phyloP scores from a whole-genome alignment of 2,329 filamentous ascomycete species.

The Trichoderma citrinoviride region DNA sequence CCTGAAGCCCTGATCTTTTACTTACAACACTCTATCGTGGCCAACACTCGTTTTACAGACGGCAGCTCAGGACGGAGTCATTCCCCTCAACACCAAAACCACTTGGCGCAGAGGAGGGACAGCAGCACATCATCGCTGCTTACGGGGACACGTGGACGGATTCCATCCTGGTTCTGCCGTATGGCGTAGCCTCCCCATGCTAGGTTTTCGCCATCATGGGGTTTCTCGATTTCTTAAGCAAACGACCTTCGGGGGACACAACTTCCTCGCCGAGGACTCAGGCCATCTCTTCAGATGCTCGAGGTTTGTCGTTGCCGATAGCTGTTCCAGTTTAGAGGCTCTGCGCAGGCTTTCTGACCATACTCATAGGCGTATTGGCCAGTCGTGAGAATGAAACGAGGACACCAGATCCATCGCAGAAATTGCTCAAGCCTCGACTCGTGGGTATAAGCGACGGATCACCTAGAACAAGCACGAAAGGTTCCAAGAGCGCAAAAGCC shows the following conservation, averaged over 20 bases:
- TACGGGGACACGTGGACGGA: neutral
- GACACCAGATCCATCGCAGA: constrained; percentile 11
- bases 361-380: neutral
- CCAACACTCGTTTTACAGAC: too few species aligned
- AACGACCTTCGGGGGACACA: constrained; percentile 16
- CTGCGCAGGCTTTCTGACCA: neutral
- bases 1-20: neutral
- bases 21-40: neutral
- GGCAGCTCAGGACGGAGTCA: neutral
- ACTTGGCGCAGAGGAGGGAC: neutral
- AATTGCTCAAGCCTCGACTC: constrained; percentile 17
- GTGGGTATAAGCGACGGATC: constrained; percentile 14
- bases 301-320: constrained; percentile 3
- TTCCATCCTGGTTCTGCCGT: neutral
- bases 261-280: neutral
- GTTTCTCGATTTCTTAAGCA: constrained; percentile 19
- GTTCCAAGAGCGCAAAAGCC: neutral
- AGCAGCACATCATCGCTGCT: neutral
- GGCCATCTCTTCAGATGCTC: neutral
- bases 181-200: constrained; percentile 12
- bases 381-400: constrained; percentile 10
- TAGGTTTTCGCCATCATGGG: constrained; percentile 19
- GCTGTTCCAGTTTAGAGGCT: neutral
- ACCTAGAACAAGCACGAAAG: neutral
- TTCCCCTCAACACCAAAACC: neutral